Conservation (phyloP, 768 basidiomycete genomes). For the Rhodosporidiobolus odoratus region DNA sequence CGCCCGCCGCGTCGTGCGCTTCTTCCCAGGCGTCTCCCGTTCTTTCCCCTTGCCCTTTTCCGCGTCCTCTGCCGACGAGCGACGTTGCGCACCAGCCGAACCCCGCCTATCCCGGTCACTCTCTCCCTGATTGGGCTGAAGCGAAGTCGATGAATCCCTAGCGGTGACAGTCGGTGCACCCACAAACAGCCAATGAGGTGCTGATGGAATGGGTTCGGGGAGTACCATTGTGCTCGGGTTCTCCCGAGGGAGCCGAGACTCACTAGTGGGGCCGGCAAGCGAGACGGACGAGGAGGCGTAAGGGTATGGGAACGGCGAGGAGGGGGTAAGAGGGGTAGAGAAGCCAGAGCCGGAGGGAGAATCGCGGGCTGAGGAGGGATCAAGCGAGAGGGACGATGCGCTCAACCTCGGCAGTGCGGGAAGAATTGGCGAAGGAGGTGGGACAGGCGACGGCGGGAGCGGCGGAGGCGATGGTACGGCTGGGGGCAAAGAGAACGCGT, state of each 20-base stretch:
- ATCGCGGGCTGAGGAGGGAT: neutral
- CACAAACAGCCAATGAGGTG: slow-evolving; percentile 22
- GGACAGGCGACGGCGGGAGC: neutral
- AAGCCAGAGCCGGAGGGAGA: neutral
- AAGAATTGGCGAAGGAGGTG: neutral
- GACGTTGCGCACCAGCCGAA: neutral
- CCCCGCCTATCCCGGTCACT: neutral
- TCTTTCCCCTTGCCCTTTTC: slow-evolving; percentile 9
- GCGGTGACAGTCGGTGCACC: neutral
- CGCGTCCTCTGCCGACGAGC: neutral
- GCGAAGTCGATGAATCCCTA: neutral
- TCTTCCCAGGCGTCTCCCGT: neutral
- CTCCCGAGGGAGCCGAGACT: too few relatives aligned
- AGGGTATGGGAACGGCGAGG: slow-evolving; percentile 1
- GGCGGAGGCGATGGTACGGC: neutral
- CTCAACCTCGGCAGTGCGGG: neutral
- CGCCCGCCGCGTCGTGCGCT: slow-evolving; percentile 17
- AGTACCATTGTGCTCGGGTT: slow-evolving; percentile 13
- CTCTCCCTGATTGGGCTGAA: neutral
- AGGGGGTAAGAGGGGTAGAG: neutral
- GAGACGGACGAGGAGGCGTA: neutral
- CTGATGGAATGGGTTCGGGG: neutral
- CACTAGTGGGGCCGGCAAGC: neutral
- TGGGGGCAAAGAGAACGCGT: neutral
- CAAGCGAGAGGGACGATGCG: slow-evolving; percentile 16